phyloP scores from a whole-genome alignment of 371 early-diverging fungal species.

The Blastocladiella emersonii region DNA sequence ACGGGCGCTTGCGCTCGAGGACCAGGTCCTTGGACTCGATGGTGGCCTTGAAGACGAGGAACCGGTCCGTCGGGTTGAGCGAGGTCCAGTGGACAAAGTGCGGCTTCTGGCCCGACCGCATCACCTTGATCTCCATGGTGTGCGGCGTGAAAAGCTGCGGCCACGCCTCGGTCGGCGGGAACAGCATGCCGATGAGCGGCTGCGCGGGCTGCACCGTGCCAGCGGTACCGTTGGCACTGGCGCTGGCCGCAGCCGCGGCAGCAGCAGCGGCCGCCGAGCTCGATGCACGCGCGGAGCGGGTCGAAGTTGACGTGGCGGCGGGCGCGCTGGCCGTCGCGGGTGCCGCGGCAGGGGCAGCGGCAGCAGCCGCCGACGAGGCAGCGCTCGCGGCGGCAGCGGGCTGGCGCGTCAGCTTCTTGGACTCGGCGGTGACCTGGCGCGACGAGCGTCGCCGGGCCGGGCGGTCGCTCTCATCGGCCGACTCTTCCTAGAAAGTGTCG shows the following conservation, averaged over 20 bases:
- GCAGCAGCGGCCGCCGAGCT: neutral
- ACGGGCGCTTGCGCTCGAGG: constrained; percentile 4
- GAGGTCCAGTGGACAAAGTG: neutral
- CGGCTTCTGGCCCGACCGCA: neutral
- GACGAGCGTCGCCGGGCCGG: no score
- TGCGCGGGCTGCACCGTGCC: neutral
- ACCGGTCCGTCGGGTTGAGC: neutral
- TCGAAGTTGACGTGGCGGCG: no score
- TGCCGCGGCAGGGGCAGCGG: no score
- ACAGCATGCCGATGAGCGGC: neutral
- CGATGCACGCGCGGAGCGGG: no score
- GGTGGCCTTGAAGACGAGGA: constrained; percentile 2
- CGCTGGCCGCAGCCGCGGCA: neutral
- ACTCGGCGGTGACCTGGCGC: no score
- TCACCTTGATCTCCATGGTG: constrained; percentile 1
- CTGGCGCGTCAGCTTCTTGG: no score
- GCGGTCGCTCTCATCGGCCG: no score
- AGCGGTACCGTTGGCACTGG: neutral
- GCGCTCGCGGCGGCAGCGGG: no score
- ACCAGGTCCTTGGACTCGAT: neutral
- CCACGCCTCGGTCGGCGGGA: neutral
- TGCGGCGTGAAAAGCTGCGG: neutral
- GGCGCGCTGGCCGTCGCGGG: no score
- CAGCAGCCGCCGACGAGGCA: no score
- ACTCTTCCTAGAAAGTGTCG: no score